Base-by-base conservation (phyloP, 2,329 filamentous ascomycete species). In the Calonectria pteridis region DNA sequence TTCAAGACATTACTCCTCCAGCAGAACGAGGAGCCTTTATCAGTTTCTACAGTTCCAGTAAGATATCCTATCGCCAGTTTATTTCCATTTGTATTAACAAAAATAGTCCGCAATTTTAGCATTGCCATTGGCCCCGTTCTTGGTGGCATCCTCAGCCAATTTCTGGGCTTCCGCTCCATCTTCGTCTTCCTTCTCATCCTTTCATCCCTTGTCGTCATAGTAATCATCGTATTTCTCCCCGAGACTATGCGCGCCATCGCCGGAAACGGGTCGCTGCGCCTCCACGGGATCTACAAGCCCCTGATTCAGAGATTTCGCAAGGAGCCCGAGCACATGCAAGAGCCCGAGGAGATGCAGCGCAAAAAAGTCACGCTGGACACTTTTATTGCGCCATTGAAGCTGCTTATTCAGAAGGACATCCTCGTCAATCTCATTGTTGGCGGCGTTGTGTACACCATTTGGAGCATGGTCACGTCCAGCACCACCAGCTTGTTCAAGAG, bases 41-140 rank as follows among this genome's bases (percentile, higher is more conserved):
- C 35, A 78, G 81, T 26, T 81, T 82, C 23, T 83, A 83, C 55
- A 80, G 82, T 72, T 80, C 81, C 16, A 82, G 82, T 82, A 78
- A 49, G 79, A 77, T 46, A 11, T 67, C 71, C 26, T 23, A 26
- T 9, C 3, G 31, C 7, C 7, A 20, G 14, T 33, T n/a, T n/a
- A n/a, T 16, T 37, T 4, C 6, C 7, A 0, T 31, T 16, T 6
- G 18, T 13, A 6, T 59, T 70, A 14, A 70, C 28, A 6, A n/a
- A 31, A 6, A 23, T 11, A 68, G 70, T 53, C 29, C 65, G 70
- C 6, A 68, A 68, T 28, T 62, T 53, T n/a, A 72, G 55, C 16
- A 70, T 70, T 31, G 70, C 70, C 1, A 67, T 72, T 11, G 70
- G 64, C 20, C 70, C 70, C 28, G 70, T 72, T 29, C 65, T 72